Evolutionary conservation across 805 yeast genomes (phyloP).

Genomic region (Yarrowia sp.): DNA sequence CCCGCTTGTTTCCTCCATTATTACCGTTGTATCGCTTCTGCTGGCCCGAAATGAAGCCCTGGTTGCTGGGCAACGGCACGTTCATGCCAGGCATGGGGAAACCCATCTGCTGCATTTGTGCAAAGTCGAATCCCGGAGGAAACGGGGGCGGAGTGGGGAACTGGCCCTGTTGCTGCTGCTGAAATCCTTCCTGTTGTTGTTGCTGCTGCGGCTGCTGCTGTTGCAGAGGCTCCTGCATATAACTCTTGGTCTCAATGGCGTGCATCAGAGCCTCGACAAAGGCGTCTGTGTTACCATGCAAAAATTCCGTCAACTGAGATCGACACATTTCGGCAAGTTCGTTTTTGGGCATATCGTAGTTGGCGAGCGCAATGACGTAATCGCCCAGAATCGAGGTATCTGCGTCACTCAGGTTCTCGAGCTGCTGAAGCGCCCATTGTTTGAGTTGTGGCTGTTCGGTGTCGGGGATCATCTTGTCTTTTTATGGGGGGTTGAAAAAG

Average conservation of each 20-base stretch:
- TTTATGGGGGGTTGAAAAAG: background rate
- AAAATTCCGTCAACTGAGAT: constrained; percentile 53
- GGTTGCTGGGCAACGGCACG: constrained; percentile 43
- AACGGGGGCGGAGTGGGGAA: constrained; percentile 28
- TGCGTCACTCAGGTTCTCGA: constrained; percentile 49
- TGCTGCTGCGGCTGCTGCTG: constrained; percentile 8
- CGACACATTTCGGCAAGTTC: constrained; percentile 50
- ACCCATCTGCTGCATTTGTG: constrained; percentile 36
- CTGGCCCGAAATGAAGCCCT: constrained; percentile 44
- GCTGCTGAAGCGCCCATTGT: constrained; percentile 44
- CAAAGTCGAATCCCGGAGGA: constrained; percentile 37
- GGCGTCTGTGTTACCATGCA: constrained; percentile 48
- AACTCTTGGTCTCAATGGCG: constrained; percentile 44
- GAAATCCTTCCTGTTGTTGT: constrained; percentile 3
- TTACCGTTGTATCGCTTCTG: constrained; percentile 33
- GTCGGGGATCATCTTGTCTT: constrained; percentile 41
- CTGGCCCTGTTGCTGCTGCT: constrained; percentile 11
- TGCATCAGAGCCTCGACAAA: constrained; percentile 51
- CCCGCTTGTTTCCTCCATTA: constrained; percentile 10
- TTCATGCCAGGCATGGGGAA: constrained; percentile 38
- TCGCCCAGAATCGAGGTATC: constrained; percentile 56
- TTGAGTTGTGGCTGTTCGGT: constrained; percentile 40
- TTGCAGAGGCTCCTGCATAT: constrained; percentile 9
- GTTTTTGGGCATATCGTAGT: constrained; percentile 50
- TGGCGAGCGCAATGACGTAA: constrained; percentile 55